Evolutionary conservation across 768 basidiomycete genomes (phyloP), one percentile per base, ranked within the genome.

Genomic region (Suillus discolor): DNA sequence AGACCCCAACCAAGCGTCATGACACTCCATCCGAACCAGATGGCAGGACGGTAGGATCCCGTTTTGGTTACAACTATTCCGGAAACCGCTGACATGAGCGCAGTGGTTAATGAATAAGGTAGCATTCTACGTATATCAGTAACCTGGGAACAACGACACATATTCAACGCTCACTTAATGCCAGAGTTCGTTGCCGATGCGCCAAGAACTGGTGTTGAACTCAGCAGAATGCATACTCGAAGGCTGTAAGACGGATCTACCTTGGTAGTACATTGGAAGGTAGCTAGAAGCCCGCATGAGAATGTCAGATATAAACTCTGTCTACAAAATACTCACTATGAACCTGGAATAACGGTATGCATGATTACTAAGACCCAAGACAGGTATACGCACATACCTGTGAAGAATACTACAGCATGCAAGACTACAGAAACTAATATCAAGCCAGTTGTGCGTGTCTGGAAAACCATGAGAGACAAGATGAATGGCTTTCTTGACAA

Each of bases 211-310:
- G n/a, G 34, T 49, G 42, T 57, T 11, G 1, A 25, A 15, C 7
- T 8, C 15, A 59, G 25, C 65, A 47, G 70, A 49, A 23, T 23
- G 20, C 34, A 13, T 6, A 57, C n/a, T 38, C 7, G 0, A 41
- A 23, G 16, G n/a, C 25, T 39, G 8, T 15, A 18, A 23, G 16
- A 2, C 28, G 64, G 65, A 39, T 62, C 36, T 64, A 39, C 74
- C 75, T 68, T 82, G 82, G 61, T 77, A 82, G 65, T 80, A 82
- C 61, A 81, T 68, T 3, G 82, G 81, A 42, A 82, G 61, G 57
- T 82, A 81, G 63, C 74, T 77, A 38, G 34, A 54, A 16, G 57
- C 7, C 34, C 25, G 25, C 4, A 36, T 75, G n/a, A 72, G 45
- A 57, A 49, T 12, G 41, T 3, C 41, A 25, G 2, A 11, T 20